phyloP scores from a whole-genome alignment of 208 protist species.

The Trypanosomatidae sp. region DNA sequence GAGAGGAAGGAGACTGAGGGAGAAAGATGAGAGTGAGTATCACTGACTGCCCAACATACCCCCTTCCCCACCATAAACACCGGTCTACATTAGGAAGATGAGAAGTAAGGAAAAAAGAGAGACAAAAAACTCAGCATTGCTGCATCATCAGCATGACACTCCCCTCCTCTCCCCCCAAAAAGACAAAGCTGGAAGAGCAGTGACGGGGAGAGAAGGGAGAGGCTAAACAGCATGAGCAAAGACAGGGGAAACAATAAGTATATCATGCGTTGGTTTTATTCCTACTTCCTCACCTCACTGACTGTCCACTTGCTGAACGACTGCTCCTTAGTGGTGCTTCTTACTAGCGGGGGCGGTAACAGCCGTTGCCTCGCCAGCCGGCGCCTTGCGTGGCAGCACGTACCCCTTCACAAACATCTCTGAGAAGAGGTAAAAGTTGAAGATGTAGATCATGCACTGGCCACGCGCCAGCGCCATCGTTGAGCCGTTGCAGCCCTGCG shows the following conservation, averaged over 20 bases:
- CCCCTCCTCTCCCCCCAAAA: no score
- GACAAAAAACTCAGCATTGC: slow-evolving; percentile 20
- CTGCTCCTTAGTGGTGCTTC: slow-evolving; percentile 12
- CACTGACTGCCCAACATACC: not conserved
- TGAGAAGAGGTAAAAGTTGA: slow-evolving; percentile 92
- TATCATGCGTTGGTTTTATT: not conserved
- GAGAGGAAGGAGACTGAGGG: not conserved
- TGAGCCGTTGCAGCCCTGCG: slow-evolving; percentile 40
- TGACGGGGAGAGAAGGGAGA: not conserved
- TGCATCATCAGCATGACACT: not conserved
- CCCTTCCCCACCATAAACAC: not conserved
- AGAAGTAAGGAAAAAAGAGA: not conserved
- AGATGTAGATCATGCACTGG: slow-evolving; percentile 88
- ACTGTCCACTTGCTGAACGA: not conserved
- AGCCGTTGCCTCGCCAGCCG: slow-evolving; percentile 2
- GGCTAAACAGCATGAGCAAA: slow-evolving; percentile 1
- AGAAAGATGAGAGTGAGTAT: not conserved
- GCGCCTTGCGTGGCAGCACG: slow-evolving; percentile 39
- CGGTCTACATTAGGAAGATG: not conserved
- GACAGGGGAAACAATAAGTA: not conserved
- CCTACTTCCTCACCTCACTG: not conserved
- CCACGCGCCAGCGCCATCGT: slow-evolving; percentile 33
- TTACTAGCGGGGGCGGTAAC: slow-evolving; percentile 2
- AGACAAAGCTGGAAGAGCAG: not conserved
- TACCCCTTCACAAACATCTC: slow-evolving; percentile 89